Evolutionary conservation across 1,284 basidiomycete species (phyloP), one percentile per base, ranked within the genome.

Genomic region (Cerrena zonata): DNA sequence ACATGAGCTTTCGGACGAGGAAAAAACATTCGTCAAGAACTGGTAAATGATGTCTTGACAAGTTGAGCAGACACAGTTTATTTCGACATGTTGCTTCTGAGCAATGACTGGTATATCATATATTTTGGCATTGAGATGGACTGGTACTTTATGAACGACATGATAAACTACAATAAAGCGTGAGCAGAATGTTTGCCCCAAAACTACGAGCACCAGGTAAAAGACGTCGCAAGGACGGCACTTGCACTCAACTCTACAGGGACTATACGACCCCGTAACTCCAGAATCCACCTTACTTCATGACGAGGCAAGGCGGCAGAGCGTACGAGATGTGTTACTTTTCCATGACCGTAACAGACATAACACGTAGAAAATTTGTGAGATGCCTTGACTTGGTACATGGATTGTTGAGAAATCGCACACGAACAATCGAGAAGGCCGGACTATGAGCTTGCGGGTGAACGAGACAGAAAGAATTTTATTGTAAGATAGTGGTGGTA

Each of bases 131-230:
- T n/a, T n/a, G n/a, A n/a, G n/a, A n/a, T n/a, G n/a, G n/a, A n/a
- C n/a, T n/a, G n/a, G n/a, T n/a, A n/a, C n/a, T n/a, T n/a, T n/a
- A n/a, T n/a, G n/a, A n/a, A n/a, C n/a, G n/a, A n/a, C n/a, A n/a
- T n/a, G n/a, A n/a, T n/a, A n/a, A n/a, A n/a, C n/a, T n/a, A n/a
- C n/a, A n/a, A n/a, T n/a, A n/a, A n/a, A n/a, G n/a, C n/a, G n/a
- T n/a, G n/a, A n/a, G n/a, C n/a, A n/a, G n/a, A n/a, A 71, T 79
- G 77, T 80, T 49, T 72, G 77, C 73, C 75, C 63, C 77, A 73
- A 69, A 78, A 80, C 78, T 80, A 79, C 71, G 74, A 76, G 68
- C 54, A 65, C 56, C 61, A 59, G 56, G 54, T 57, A 45, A 54
- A 45, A 48, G 19, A 50, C 40, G 57, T 46, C 45, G 54, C n/a